phyloP scores from a whole-genome alignment of 108 stramenopile species.

The Licmophora abbreviata region DNA sequence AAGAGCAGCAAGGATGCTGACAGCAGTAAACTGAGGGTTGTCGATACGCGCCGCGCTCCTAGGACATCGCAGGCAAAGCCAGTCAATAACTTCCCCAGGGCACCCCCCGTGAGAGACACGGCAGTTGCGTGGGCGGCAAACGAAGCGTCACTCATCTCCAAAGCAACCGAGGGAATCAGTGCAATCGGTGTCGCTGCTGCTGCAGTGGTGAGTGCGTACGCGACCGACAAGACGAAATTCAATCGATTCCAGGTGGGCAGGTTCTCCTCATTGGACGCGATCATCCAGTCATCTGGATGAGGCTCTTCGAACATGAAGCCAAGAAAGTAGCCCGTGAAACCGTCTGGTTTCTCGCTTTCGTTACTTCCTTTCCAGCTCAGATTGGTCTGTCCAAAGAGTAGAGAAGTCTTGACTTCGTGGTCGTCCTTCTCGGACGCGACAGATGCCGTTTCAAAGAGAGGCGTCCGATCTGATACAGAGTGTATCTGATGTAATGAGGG shows the following conservation, averaged over 20 bases:
- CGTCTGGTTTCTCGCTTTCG: no score
- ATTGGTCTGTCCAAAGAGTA: no score
- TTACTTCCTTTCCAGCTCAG: no score
- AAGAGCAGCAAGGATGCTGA: slow-evolving; percentile 39
- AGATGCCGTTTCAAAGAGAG: no score
- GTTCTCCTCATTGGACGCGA: neutral
- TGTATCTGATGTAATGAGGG: no score
- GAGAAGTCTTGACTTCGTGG: no score
- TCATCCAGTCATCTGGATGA: slow-evolving; percentile 16
- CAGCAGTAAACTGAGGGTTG: slow-evolving; percentile 34
- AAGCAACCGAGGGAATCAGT: slow-evolving; percentile 52
- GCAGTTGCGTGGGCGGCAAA: slow-evolving; percentile 61
- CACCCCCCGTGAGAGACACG: slow-evolving; percentile 53
- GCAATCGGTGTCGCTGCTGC: slow-evolving; percentile 54
- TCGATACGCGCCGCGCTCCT: slow-evolving; percentile 54
- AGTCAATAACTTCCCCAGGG: slow-evolving; percentile 73
- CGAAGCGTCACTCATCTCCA: slow-evolving; percentile 32
- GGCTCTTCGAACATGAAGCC: slow-evolving; percentile 50
- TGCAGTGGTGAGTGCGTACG: slow-evolving; percentile 44
- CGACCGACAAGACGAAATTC: slow-evolving; percentile 50
- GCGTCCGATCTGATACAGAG: no score
- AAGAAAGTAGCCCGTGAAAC: slow-evolving; percentile 29
- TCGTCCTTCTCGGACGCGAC: no score
- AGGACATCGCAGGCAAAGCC: slow-evolving; percentile 59
- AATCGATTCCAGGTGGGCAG: slow-evolving; percentile 37